Conservation (phyloP, 129 eudicot species). For the Helianthus annuus region DNA sequence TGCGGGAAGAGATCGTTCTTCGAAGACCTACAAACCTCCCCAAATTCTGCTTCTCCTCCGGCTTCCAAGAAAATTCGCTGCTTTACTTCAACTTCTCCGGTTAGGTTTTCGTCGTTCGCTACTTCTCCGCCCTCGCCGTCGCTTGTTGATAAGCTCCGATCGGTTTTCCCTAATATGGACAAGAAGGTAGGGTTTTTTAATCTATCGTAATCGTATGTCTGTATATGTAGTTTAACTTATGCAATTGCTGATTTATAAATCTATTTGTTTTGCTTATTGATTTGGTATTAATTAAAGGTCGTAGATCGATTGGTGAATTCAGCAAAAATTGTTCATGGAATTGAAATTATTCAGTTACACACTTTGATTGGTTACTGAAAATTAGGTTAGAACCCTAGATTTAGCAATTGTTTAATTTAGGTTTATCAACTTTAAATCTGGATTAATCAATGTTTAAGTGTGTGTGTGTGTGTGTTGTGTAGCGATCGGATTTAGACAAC, state of each 20-base stretch:
- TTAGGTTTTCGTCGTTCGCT: slow-evolving; percentile 34
- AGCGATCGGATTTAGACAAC: too few species aligned
- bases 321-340: background rate
- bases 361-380: background rate
- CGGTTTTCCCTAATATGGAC: slow-evolving; percentile 37
- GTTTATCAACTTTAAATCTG: background rate
- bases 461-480: too few species aligned
- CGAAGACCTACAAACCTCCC: slow-evolving; percentile 37
- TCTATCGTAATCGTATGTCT: background rate
- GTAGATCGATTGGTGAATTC: slow-evolving; percentile 1
- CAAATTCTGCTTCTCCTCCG: slow-evolving; percentile 38
- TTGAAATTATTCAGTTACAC: background rate
- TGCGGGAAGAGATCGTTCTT: slow-evolving; percentile 55
- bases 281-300: too few species aligned
- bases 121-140: slow-evolving; percentile 37
- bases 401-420: background rate
- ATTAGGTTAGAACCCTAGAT: background rate
- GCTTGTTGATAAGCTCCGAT: slow-evolving; percentile 32
- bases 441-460: background rate
- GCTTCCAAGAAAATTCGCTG: slow-evolving; percentile 36
- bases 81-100: slow-evolving; percentile 38
- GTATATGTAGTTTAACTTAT: background rate
- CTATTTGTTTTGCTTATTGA: background rate
- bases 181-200: slow-evolving; percentile 19
- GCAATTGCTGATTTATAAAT: slow-evolving; percentile 8